Conservation (phyloP, 2,329 filamentous ascomycete species). For the Ceratocystis diversiconidia region DNA sequence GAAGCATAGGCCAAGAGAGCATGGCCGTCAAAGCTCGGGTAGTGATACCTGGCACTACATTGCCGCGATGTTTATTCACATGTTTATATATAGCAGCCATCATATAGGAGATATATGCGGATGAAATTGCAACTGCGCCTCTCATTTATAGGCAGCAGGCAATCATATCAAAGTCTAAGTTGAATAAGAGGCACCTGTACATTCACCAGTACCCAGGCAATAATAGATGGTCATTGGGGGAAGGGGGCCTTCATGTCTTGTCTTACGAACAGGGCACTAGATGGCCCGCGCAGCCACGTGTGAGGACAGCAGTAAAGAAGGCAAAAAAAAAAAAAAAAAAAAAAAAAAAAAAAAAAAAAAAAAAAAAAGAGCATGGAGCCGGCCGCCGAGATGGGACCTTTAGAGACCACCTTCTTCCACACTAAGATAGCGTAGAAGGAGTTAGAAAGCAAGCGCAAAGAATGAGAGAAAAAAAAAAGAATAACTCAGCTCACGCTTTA, state of each 20-base stretch:
- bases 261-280: neutral
- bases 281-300: slow-evolving; percentile 1
- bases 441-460: neutral
- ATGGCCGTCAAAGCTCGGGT: neutral
- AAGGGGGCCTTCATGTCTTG: neutral
- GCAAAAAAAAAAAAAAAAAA: neutral
- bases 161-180: neutral
- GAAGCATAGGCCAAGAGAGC: neutral
- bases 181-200: no score
- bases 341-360: no score
- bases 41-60: neutral
- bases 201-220: no score
- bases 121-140: neutral
- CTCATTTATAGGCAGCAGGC: neutral
- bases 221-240: no score
- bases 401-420: neutral
- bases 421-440: neutral
- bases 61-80: neutral
- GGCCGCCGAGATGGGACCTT: neutral
- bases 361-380: neutral
- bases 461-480: neutral
- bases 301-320: neutral
- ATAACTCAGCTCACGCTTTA: neutral
- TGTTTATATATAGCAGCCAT: neutral
- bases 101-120: neutral